Evolutionary conservation across 2,329 filamentous ascomycete genomes (phyloP).

Genomic region (Magnaporthiopsis rhizophila): DNA sequence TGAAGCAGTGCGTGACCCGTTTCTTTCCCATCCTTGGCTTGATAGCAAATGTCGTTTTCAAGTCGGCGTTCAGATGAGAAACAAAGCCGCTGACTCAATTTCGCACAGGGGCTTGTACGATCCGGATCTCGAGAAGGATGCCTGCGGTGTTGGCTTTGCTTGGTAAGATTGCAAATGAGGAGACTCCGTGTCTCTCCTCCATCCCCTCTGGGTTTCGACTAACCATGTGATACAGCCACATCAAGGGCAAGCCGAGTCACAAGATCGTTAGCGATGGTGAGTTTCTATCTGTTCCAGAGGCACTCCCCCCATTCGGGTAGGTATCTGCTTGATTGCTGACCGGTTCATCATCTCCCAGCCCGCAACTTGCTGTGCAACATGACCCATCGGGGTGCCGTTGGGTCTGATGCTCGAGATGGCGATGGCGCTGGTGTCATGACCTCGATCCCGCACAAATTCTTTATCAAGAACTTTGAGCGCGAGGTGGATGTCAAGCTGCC

Average conservation of each 20-base stretch:
- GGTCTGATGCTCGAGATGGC: slow-evolving; percentile 94
- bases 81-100: slow-evolving; percentile 6
- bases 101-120: slow-evolving; percentile 73
- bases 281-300: slow-evolving; percentile 21
- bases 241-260: slow-evolving; percentile 94
- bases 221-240: slow-evolving; percentile 55
- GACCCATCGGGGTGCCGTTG: slow-evolving; percentile 98
- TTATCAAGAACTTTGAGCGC: slow-evolving; percentile 94
- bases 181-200: not conserved
- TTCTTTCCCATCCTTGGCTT: not conserved
- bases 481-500: slow-evolving; percentile 85
- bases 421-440: slow-evolving; percentile 99
- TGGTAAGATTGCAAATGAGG: slow-evolving; percentile 49
- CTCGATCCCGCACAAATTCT: slow-evolving; percentile 96
- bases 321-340: not conserved
- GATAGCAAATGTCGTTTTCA: not conserved
- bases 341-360: slow-evolving; percentile 39
- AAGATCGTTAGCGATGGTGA: slow-evolving; percentile 98
- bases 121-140: slow-evolving; percentile 94
- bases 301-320: too few relatives aligned
- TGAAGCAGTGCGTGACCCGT: slow-evolving; percentile 66
- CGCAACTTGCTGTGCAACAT: slow-evolving; percentile 97
- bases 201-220: not conserved
- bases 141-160: slow-evolving; percentile 97
- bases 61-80: not conserved